Base-by-base conservation (phyloP, 192 early-diverging fungal species). In the Rhizophlyctis rosea region DNA sequence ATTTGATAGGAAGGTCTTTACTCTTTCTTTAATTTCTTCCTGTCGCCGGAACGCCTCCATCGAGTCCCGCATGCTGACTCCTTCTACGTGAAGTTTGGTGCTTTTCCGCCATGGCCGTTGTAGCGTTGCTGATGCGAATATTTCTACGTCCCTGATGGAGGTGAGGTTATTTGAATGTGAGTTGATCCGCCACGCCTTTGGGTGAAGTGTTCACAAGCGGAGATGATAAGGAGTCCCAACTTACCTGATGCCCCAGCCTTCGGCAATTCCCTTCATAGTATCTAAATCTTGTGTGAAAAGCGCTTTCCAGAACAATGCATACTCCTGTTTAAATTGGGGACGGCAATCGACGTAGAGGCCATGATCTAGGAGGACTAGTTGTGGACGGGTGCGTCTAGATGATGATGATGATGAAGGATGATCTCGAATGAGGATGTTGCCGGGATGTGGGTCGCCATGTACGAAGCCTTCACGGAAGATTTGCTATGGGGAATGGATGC, bases 281-380 rank as follows among this genome's bases (percentile, higher is more conserved):
- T 65, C 50, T n/a, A 78, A 73, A 57, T 98, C 91, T 39, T 82
- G 70, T 11, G 89, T 55, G 73, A 93, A 90, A 0, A 95, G 76
- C 0, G 89, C 79, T 61, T 89, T 87, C 93, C 93, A 98, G 56
- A 98, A 82, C 51, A 81, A 67, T 24, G 90, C 88, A 57, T 95
- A 95, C 62, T 94, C 82, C 49, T 80, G 64, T 14, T 81, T 77
- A 70, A 98, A 94, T 31, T 61, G 56, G 21, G 70, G 73, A 21
- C 81, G 84, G 65, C 87, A 88, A 57, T 86, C 78, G 29, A 95
- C 84, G 61, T 94, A 98, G 18, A 98, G 83, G 3, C 95, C 95
- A 71, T 98, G 95, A 53, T 98, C 95, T 50, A 98, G 76, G 5
- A 98, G 70, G 3, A 94, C 88, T 24, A 91, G 68, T 75, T 91